Conservation (phyloP, 495 filamentous ascomycete species). For the Hypomontagnella submonticulosa region DNA sequence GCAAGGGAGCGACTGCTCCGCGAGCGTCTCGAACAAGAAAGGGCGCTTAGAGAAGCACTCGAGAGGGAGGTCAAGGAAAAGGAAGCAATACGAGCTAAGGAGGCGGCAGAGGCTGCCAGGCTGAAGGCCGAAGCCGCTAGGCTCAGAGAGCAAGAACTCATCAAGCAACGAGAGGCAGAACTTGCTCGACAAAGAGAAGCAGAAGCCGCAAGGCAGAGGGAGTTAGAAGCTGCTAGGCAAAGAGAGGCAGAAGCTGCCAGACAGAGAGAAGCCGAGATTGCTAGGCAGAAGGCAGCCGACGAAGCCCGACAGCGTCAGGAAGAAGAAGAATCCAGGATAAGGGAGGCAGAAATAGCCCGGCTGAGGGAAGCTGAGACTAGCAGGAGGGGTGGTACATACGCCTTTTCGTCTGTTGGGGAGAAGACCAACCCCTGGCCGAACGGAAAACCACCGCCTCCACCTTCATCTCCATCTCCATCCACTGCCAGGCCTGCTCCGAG, state of each 20-base stretch:
- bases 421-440: constrained; percentile 68
- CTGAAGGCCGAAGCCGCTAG: constrained; percentile 48
- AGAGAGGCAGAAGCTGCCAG: constrained; percentile 46
- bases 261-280: constrained; percentile 39
- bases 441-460: constrained; percentile 52
- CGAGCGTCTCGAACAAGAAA: constrained; percentile 54
- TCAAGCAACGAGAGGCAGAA: constrained; percentile 40
- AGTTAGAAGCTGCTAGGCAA: constrained; percentile 41
- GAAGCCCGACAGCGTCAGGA: constrained; percentile 37
- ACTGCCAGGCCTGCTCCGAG: constrained; percentile 43
- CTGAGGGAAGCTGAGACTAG: constrained; percentile 27
- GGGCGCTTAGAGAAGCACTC: constrained; percentile 46
- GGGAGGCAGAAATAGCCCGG: constrained; percentile 46
- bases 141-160: constrained; percentile 45
- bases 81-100: constrained; percentile 53
- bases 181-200: constrained; percentile 25
- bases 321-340: constrained; percentile 44
- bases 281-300: constrained; percentile 44
- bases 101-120: constrained; percentile 42
- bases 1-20: constrained; percentile 51
- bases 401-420: constrained; percentile 65
- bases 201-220: constrained; percentile 43
- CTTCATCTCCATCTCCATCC: not conserved
- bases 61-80: constrained; percentile 52
- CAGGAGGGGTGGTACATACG: constrained; percentile 54